Evolutionary conservation across 257 asterid genomes (phyloP).

Genomic region (Scutellaria barbata): DNA sequence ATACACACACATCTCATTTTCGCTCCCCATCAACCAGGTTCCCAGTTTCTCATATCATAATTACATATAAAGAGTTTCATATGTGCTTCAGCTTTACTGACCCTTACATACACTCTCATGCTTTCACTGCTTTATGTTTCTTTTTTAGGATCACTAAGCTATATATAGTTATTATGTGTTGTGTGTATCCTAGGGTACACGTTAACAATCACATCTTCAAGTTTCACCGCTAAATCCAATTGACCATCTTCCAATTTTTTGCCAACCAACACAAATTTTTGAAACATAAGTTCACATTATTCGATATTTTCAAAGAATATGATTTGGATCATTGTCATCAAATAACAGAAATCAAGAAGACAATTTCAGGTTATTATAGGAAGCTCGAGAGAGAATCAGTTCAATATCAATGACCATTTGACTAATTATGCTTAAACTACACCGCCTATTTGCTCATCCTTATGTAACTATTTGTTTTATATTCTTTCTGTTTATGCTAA

Average conservation of each 20-base stretch:
- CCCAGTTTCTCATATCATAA: slow-evolving; percentile 2
- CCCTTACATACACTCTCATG: neutral
- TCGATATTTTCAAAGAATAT: neutral
- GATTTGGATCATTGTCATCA: neutral
- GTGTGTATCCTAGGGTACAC: neutral
- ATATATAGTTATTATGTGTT: neutral
- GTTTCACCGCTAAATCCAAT: neutral
- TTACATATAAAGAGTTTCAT: neutral
- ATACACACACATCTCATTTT: slow-evolving; percentile 1
- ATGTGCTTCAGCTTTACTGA: neutral
- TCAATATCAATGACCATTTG: slow-evolving; percentile 10
- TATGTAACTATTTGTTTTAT: neutral
- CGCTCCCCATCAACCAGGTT: slow-evolving; percentile 15
- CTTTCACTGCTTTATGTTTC: slow-evolving; percentile 1
- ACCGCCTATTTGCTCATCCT: neutral
- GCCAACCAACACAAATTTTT: neutral
- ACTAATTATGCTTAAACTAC: slow-evolving; percentile 1
- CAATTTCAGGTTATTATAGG: neutral
- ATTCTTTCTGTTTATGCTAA: neutral
- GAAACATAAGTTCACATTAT: slow-evolving; percentile 2
- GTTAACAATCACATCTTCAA: neutral
- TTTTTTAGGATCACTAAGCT: neutral
- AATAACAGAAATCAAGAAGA: neutral
- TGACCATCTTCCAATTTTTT: neutral
- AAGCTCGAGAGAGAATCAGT: neutral